Evolutionary conservation across 495 filamentous ascomycete genomes (phyloP).

Genomic region (Talaromyces thailandensis): DNA sequence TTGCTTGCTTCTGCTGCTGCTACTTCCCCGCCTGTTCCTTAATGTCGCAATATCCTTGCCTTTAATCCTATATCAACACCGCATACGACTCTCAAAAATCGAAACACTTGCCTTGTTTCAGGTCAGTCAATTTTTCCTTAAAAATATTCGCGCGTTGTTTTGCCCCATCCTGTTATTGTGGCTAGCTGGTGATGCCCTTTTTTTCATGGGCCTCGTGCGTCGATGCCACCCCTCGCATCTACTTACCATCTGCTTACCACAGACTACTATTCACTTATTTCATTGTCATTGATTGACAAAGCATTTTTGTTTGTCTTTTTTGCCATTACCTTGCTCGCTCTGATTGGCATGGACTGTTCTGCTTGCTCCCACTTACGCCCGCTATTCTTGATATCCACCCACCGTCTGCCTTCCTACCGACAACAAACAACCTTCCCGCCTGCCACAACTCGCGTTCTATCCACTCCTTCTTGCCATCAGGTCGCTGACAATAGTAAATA

Average conservation of each 20-base stretch:
- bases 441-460: not conserved
- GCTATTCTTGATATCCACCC: not conserved
- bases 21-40: constrained; percentile 4
- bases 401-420: not conserved
- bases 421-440: not conserved
- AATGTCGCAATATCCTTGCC: not conserved
- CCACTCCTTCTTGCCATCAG: not conserved
- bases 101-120: not conserved
- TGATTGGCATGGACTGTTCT: not conserved
- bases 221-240: constrained; percentile 3
- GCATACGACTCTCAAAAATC: not conserved
- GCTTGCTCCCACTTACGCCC: not conserved
- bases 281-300: not conserved
- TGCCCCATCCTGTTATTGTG: not conserved
- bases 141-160: not conserved
- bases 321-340: not conserved
- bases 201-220: not conserved
- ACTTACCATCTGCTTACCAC: not conserved
- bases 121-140: not conserved
- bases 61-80: not conserved
- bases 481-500: not conserved
- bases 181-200: not conserved
- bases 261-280: not conserved
- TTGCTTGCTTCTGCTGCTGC: constrained; percentile 1
- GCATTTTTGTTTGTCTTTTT: not conserved